Evolutionary conservation across 805 yeast genomes (phyloP).

Genomic region (Yarrowia sp.): DNA sequence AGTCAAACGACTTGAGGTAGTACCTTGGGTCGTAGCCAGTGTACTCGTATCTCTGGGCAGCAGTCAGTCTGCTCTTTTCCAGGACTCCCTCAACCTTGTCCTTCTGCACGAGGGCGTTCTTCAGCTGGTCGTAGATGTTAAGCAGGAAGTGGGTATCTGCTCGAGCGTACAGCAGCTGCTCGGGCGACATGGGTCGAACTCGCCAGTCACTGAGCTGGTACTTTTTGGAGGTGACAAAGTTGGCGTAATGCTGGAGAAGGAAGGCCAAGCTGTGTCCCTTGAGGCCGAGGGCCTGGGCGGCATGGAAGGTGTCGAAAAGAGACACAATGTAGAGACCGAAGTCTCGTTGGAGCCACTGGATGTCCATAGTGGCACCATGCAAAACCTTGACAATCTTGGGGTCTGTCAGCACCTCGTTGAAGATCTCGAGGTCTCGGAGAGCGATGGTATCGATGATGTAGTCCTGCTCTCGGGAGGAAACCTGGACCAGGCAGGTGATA

Average conservation of each 20-base stretch:
- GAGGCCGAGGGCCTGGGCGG: slow-evolving; percentile 73
- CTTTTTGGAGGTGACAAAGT: slow-evolving; percentile 85
- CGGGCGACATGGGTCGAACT: slow-evolving; percentile 70
- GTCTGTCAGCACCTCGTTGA: slow-evolving; percentile 77
- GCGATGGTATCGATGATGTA: slow-evolving; percentile 83
- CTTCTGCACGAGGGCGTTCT: slow-evolving; percentile 55
- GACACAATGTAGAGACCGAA: slow-evolving; percentile 87
- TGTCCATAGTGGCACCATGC: slow-evolving; percentile 97
- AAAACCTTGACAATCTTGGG: slow-evolving; percentile 81
- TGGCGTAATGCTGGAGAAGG: slow-evolving; percentile 73
- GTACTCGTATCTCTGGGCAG: slow-evolving; percentile 77
- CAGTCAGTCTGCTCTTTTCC: slow-evolving; percentile 72
- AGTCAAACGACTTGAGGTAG: slow-evolving; percentile 15
- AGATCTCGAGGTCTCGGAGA: slow-evolving; percentile 60
- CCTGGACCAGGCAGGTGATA: slow-evolving; percentile 88
- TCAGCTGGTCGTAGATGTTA: slow-evolving; percentile 72
- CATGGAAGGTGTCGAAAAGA: slow-evolving; percentile 89
- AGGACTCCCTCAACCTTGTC: slow-evolving; percentile 53
- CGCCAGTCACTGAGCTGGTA: slow-evolving; percentile 98
- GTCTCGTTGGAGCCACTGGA: slow-evolving; percentile 94
- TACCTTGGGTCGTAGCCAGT: slow-evolving; percentile 55
- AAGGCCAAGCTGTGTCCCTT: slow-evolving; percentile 83
- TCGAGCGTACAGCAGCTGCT: slow-evolving; percentile 83
- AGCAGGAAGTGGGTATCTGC: slow-evolving; percentile 92
- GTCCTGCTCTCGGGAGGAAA: slow-evolving; percentile 76